phyloP scores from a whole-genome alignment of 1,284 basidiomycete genomes.

The Fomitopsis betulina region DNA sequence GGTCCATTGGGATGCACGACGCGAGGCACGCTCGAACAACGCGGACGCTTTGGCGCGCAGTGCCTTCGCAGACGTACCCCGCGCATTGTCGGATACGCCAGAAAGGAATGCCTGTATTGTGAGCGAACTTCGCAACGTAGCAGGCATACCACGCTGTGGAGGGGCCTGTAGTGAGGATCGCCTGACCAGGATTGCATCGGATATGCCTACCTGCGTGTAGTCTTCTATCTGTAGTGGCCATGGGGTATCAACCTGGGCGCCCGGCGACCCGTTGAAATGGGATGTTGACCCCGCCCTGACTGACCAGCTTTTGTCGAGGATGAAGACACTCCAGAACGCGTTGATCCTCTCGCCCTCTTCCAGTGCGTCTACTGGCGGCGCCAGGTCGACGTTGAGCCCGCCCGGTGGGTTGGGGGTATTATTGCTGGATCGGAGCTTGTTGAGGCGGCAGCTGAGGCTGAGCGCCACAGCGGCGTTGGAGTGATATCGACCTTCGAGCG shows the following conservation, averaged over 20 bases:
- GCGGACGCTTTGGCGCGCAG: constrained; percentile 34
- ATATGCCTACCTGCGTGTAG: constrained; percentile 24
- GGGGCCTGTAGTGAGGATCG: background rate
- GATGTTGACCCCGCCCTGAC: constrained; percentile 34
- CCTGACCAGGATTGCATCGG: background rate
- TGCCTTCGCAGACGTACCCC: constrained; percentile 20
- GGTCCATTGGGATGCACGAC: constrained; percentile 21
- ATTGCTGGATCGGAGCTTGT: constrained; percentile 24
- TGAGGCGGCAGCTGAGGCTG: constrained; percentile 29
- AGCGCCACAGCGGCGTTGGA: constrained; percentile 37
- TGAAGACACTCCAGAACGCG: constrained; percentile 41
- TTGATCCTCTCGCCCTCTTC: constrained; percentile 41
- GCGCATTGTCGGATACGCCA: constrained; percentile 11
- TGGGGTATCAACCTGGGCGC: constrained; percentile 33
- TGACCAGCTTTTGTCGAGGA: constrained; percentile 39
- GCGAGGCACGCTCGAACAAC: constrained; percentile 32
- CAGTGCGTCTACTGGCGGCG: constrained; percentile 25
- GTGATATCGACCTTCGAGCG: constrained; percentile 41
- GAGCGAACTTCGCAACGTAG: constrained; percentile 12
- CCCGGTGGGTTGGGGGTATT: constrained; percentile 4
- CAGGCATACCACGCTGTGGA: constrained; percentile 14
- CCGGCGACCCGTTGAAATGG: constrained; percentile 23
- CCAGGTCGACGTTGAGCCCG: constrained; percentile 11
- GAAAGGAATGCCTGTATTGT: constrained; percentile 26
- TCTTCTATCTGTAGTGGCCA: constrained; percentile 36